Conservation (phyloP, 1,284 basidiomycete species). For the Cutaneotrichosporon sp. region DNA sequence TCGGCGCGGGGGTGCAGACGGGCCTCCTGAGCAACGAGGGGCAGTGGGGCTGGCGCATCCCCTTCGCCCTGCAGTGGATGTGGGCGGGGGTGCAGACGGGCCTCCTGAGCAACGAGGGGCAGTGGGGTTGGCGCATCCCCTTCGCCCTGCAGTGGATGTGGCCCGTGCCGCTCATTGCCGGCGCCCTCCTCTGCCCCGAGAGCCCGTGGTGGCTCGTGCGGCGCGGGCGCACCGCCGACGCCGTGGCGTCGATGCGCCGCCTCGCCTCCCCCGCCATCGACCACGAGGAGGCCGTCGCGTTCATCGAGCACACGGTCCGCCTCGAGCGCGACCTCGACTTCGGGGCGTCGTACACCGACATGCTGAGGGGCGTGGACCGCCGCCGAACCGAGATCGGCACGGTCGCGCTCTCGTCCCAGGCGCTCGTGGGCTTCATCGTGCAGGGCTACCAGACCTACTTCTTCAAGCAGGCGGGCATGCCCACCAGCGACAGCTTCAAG, state of each 20-base stretch:
- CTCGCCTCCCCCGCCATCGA: slow-evolving; percentile 25
- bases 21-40: slow-evolving; percentile 13
- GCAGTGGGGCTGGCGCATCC: slow-evolving; percentile 27
- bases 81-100: too few species aligned
- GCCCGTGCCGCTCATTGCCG: slow-evolving; percentile 21
- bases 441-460: slow-evolving; percentile 29
- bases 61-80: slow-evolving; percentile 21
- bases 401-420: slow-evolving; percentile 7
- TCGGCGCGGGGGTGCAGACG: slow-evolving; percentile 25
- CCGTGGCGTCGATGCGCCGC: neutral
- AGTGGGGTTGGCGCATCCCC: slow-evolving; percentile 27
- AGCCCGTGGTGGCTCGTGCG: slow-evolving; percentile 44
- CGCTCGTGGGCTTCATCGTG: slow-evolving; percentile 9
- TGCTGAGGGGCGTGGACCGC: slow-evolving; percentile 49
- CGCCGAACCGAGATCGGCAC: slow-evolving; percentile 47
- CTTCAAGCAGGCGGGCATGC: slow-evolving; percentile 10
- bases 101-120: slow-evolving; percentile 10
- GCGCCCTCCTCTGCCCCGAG: slow-evolving; percentile 32
- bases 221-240: slow-evolving; percentile 30
- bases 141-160: slow-evolving; percentile 22
- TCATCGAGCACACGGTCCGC: slow-evolving; percentile 50
- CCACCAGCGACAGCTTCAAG: slow-evolving; percentile 8
- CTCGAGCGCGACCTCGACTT: slow-evolving; percentile 31
- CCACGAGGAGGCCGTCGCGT: slow-evolving; percentile 42
- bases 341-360: slow-evolving; percentile 48